A percentile compares a stretch with the other conserved stretches of the same genome.
Conservation (phyloP, 73 alveolate genomes). For the Tetrahymena thermophila region DNA sequence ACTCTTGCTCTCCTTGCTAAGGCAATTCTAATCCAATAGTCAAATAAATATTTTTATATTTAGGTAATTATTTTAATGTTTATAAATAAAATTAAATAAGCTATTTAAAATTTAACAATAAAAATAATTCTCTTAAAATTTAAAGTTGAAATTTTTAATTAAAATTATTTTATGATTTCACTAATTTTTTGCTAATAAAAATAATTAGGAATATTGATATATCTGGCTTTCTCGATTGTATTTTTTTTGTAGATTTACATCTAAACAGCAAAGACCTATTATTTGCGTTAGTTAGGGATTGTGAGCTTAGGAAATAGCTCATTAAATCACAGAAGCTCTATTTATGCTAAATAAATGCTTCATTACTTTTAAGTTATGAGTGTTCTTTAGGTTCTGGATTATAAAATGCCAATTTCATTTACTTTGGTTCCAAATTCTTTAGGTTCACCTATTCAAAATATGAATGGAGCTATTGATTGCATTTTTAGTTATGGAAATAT, state of each 20-base stretch:
- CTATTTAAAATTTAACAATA: too few relatives aligned
- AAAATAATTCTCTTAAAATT: too few relatives aligned
- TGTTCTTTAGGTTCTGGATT: neutral
- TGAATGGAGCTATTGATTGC: neutral
- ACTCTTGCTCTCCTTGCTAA: neutral
- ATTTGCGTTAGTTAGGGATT: neutral
- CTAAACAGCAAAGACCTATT: neutral
- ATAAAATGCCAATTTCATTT: neutral
- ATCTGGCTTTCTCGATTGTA: neutral
- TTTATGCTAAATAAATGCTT: neutral
- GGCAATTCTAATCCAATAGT: neutral
- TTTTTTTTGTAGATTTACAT: neutral
- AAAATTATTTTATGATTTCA: neutral
- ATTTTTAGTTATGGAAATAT: neutral
- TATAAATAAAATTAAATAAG: neutral
- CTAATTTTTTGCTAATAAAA: neutral
- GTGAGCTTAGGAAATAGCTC: neutral
- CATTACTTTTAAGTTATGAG: neutral
- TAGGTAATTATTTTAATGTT: neutral
- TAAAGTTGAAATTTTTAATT: neutral
- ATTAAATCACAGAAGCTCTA: neutral
- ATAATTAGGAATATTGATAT: neutral
- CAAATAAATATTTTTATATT: neutral
- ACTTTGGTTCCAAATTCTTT: neutral
- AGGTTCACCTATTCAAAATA: neutral